Base-by-base conservation (phyloP, 2,329 filamentous ascomycete genomes). In the Ustilaginoidea virens region DNA sequence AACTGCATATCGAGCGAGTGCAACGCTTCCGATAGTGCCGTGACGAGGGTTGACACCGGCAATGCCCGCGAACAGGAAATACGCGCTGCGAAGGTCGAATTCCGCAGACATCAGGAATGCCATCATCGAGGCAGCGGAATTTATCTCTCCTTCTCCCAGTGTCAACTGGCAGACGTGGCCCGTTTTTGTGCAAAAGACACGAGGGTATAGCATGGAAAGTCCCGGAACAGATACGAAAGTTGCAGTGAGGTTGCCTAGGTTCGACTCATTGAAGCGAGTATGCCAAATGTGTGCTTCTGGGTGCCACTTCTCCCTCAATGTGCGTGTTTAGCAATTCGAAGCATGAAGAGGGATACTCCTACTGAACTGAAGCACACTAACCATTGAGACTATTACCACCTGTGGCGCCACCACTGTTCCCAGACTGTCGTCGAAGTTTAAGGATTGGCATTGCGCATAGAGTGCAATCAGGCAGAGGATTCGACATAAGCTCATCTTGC, bases 61-160 rank as follows among this genome's bases (percentile, higher is more conserved):
- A 36, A 86, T 83, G 3, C 79, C 80, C 1, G 65, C 70, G 17
- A 80, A 49, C 33, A 85, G 50, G 50, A 82, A 81, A 53, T 85
- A 85, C 1, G 78, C 77, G 27, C 58, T 49, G 2, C 54, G 61
- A 9, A 85, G 60, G 49, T 83, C 63, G 47, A 85, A 81, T 8
- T 55, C 44, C 2, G 56, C 46, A 0, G 70, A 77, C 10, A 74
- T 60, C n/a, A 68, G 56, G 7, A 83, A 57, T 0, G 78, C 68
- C 26, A 63, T 63, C 35, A 80, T 63, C 0, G 74, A 74, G 5
- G 66, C 53, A 0, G 80, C 80, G 0, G 80, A 76, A 45, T 85
- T 86, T 56, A 85, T 80, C 51, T 82, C 77, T 7, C 63, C 61
- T 47, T 77, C 74, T 32, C 77, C 77, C 2, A 72, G 69, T 7